Evolutionary conservation across 768 basidiomycete species (phyloP), one percentile per base, ranked within the genome.

Genomic region (Botryobasidium botryosum): DNA sequence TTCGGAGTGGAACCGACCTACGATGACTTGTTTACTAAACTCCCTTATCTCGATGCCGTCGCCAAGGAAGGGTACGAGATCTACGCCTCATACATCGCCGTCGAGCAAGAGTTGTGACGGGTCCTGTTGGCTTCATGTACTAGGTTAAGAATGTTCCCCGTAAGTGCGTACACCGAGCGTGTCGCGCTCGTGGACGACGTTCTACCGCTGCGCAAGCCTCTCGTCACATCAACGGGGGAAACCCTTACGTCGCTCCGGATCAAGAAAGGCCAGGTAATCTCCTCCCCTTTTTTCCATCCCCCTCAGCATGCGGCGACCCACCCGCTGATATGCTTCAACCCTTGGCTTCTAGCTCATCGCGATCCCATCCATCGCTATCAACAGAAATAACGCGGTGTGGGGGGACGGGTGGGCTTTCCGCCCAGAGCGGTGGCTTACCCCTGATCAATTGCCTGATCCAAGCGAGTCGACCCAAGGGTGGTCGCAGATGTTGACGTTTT

Each of bases 131-230:
- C 23, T 15, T 37, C 13, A 5, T 13, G 13, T 40, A 24, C 35
- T 46, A 66, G 64, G 28, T 56, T 70, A 7, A 62, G 68, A 23
- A 46, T 68, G 21, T 60, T 66, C 53, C 64, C 68, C 24, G 57
- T 62, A 2, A 58, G 62, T 0, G 59, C 62, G 6, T 62, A 63
- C 36, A 65, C 60, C 35, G 63, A 68, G 54, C 64, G 67, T 29
- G 54, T 65, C 18, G 63, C 62, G 5, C 46, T 59, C 24, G 49
- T 57, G 32, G 65, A 68, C 53, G 66, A 69, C 51, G 55, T 68
- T 21, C 55, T 69, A 43, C 67, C 68, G 5, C 63, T 68, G 25
- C 53, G 55, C n/a, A n/a, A n/a, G n/a, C n/a, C n/a, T n/a, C n/a
- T n/a, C n/a, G n/a, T n/a, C n/a, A n/a, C n/a, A n/a, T n/a, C n/a